Evolutionary conservation across 139 green algal species (phyloP).

Genomic region (Haematococcus lacustris): DNA sequence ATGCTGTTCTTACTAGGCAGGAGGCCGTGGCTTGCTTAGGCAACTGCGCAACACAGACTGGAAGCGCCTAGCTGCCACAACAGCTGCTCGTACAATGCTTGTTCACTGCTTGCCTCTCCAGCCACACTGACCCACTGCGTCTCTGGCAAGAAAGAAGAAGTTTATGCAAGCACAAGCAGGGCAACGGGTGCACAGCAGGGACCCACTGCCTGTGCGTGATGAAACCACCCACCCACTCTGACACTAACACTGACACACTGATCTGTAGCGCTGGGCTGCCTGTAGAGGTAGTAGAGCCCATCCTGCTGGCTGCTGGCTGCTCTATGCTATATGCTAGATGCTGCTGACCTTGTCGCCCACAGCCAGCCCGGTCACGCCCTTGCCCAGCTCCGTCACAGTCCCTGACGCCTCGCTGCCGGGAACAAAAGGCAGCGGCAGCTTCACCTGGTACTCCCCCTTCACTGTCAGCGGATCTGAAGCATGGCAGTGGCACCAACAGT

Average conservation of each 20-base stretch:
- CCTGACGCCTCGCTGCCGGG: constrained; percentile 74
- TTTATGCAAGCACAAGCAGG: too few species aligned
- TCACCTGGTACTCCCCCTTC: constrained; percentile 77
- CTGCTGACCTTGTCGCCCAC: constrained; percentile 62
- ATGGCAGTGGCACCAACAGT: not conserved
- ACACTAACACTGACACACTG: not conserved
- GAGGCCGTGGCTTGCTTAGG: too few species aligned
- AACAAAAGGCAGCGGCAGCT: constrained; percentile 71
- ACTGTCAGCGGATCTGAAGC: constrained; percentile 9
- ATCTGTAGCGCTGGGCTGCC: not conserved
- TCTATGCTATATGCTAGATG: not conserved
- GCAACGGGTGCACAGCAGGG: not conserved
- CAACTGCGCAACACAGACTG: too few species aligned
- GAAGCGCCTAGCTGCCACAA: too few species aligned
- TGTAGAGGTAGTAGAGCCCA: not conserved
- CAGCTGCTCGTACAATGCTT: too few species aligned
- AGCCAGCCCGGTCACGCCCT: constrained; percentile 47
- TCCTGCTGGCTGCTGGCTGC: not conserved
- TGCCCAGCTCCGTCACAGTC: constrained; percentile 56
- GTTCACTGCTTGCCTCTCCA: too few species aligned
- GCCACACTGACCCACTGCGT: too few species aligned
- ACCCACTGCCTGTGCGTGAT: not conserved
- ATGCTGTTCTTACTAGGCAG: too few species aligned
- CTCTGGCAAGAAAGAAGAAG: too few species aligned
- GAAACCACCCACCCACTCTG: not conserved